These are phyloP conservation scores for Fusarium floridanum DNA, from an alignment of 2,329 filamentous ascomycete species.

Conservation along the genomic window DNA sequence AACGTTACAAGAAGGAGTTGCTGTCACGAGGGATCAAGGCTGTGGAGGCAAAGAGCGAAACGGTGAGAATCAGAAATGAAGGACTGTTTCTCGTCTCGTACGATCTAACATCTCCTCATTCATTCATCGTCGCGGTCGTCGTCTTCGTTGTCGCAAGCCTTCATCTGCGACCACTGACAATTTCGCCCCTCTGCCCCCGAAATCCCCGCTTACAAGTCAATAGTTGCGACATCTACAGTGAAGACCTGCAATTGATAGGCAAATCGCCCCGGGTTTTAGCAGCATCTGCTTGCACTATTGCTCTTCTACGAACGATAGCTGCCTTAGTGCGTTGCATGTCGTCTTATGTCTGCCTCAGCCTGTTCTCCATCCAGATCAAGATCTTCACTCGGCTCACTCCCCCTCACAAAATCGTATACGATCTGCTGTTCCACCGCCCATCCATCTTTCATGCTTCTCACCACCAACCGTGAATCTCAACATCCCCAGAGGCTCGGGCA, in stretches of 20 bases:
- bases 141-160: conserved; percentile 1
- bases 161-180: conserved; percentile 20
- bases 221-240: conserved; percentile 9
- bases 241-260: conserved; percentile 4
- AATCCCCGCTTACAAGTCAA: conserved; percentile 20
- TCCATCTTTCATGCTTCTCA: conserved; percentile 18
- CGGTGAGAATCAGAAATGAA: conserved; percentile 7
- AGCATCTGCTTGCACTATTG: conserved; percentile 10
- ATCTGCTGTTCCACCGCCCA: conserved; percentile 18
- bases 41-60: neutral
- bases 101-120: neutral
- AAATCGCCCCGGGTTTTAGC: neutral
- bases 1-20: neutral
- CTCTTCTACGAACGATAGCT: conserved; percentile 5
- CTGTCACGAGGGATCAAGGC: neutral
- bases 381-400: conserved; percentile 36
- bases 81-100: conserved; percentile 4
- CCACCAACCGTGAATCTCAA: conserved; percentile 11
- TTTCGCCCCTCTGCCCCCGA: conserved; percentile 7
- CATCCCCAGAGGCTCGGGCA: neutral
- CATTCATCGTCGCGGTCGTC: conserved; percentile 1
- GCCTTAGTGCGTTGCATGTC: conserved; percentile 26
- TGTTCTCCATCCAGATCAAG: conserved; percentile 17
- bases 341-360: conserved; percentile 31
- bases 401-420: conserved; percentile 10